Conservation (phyloP, 148 eudicot genomes). For the Camellia japonica region DNA sequence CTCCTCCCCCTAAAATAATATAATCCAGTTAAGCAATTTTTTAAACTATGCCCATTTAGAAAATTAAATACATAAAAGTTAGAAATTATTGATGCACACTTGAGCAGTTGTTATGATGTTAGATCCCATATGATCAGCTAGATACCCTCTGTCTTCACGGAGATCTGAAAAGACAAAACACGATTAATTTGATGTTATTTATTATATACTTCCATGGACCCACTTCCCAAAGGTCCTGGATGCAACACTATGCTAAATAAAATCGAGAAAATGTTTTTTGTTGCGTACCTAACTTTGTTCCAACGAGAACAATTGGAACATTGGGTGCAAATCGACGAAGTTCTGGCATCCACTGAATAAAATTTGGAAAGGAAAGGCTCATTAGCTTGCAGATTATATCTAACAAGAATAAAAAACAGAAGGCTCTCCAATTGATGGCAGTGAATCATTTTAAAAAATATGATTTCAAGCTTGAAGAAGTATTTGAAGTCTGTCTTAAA, state of each 20-base stretch:
- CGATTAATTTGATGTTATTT: neutral
- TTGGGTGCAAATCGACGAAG: slow-evolving; percentile 95
- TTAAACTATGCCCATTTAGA: neutral
- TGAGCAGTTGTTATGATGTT: slow-evolving; percentile 72
- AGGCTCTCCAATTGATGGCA: neutral
- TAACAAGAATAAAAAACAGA: neutral
- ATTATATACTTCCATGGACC: neutral
- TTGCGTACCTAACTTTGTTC: slow-evolving; percentile 83
- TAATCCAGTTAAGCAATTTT: slow-evolving; percentile 9
- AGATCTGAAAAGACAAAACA: slow-evolving; percentile 48
- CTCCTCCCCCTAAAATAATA: slow-evolving; percentile 73
- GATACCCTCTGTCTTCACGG: slow-evolving; percentile 76
- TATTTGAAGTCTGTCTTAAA: no score
- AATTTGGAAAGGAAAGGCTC: slow-evolving; percentile 6
- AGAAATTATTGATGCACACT: slow-evolving; percentile 35
- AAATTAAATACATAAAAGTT: neutral
- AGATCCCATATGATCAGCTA: slow-evolving; percentile 68
- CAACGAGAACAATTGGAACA: slow-evolving; percentile 95
- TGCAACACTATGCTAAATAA: neutral
- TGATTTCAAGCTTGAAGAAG: no score
- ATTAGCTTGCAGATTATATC: neutral
- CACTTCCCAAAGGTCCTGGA: neutral
- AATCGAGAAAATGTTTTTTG: neutral
- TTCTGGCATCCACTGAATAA: slow-evolving; percentile 94
- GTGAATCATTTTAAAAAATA: neutral